Evolutionary conservation across 768 basidiomycete species (phyloP), one percentile per base, ranked within the genome.

Genomic region (Terana coerulea): DNA sequence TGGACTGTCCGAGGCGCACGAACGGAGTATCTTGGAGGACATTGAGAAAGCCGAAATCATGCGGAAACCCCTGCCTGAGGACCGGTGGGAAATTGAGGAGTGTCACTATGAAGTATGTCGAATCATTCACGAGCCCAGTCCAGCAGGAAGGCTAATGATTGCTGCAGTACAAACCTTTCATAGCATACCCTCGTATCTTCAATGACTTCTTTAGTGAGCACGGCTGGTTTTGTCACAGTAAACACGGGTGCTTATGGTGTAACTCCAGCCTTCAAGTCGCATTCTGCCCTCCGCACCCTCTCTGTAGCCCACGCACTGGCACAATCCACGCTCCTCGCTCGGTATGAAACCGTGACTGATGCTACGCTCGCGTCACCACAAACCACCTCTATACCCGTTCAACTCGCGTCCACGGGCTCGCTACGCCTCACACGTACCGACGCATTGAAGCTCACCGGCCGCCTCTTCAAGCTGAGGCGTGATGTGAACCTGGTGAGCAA

Each of bases 241-340:
- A 17, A 42, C 5, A n/a, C 25, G 19, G 17, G 37, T 37, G 54
- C 31, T 57, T 24, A 43, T 30, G 19, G 12, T 35, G 42, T 43
- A n/a, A 39, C 15, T 21, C 3, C 57, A 95, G 93, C 95, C 3
- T 86, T 97, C 64, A 95, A 94, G 72, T 88, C 90, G 0, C 87
- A 84, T 22, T 95, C 93, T 0, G 91, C 92, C 61, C 80, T 94
- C 34, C 83, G 92, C 39, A 91, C 94, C 61, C 77, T 98, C 15
- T 94, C 94, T n/a, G 84, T 98, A 47, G 82, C 95, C 0, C 95
- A 98, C 57, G 95, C 93, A 2, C 79, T 97, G 21, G 95, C 93
- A 2, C 95, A 98, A 67, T 95, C 92, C 1, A 95, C 93, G 0
- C 84, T 97, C 17, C 79, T 98, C 4, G 91, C 89, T 3, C 84